Conservation (phyloP, 495 filamentous ascomycete species). For the Glarea lozoyensis region DNA sequence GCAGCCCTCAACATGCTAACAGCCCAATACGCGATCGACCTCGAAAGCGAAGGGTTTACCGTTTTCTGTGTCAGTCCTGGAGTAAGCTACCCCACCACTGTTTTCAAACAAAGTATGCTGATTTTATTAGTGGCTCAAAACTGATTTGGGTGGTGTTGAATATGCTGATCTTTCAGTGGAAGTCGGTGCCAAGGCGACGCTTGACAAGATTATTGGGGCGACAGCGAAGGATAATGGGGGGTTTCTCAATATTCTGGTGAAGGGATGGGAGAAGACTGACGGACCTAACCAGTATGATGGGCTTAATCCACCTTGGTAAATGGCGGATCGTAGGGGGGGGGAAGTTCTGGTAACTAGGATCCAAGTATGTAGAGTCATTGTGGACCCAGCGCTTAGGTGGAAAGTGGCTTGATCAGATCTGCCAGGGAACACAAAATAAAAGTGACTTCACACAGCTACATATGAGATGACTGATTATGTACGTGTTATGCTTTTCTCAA, state of each 20-base stretch:
- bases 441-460: no score
- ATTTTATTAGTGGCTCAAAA: conserved; percentile 36
- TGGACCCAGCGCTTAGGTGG: no score
- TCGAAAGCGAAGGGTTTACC: neutral
- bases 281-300: conserved; percentile 32
- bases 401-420: no score
- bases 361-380: no score
- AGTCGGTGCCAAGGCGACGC: conserved; percentile 32
- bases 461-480: no score
- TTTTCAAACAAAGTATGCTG: conserved; percentile 3
- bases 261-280: conserved; percentile 30
- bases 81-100: neutral
- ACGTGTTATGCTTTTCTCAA: no score
- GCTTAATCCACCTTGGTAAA: conserved; percentile 26
- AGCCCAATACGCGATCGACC: neutral
- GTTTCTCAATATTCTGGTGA: conserved; percentile 34
- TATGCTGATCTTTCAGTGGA: conserved; percentile 36
- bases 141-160: conserved; percentile 35
- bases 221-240: conserved; percentile 32
- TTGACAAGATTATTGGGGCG: conserved; percentile 34
- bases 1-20: neutral
- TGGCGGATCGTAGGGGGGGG: no score
- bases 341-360: no score
- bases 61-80: neutral
- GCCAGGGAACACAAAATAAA: no score